Evolutionary conservation across 257 asterid genomes (phyloP), one percentile per base, ranked within the genome.

Genomic region (Jacaranda copaia): DNA sequence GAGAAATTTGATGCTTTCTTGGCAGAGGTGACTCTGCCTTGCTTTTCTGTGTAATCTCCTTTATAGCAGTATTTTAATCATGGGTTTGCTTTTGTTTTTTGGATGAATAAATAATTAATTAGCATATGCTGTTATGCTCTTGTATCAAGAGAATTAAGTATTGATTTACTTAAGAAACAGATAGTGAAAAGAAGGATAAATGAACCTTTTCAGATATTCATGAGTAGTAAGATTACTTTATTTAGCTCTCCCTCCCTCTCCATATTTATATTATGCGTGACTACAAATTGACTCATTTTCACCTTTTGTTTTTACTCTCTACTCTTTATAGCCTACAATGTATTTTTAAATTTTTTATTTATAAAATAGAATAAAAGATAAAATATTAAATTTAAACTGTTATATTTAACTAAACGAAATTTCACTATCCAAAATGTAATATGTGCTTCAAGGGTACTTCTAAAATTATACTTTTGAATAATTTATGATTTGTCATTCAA

Each of bases 121-220:
- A 64, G 38, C 49, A 72, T 77, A 71, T 77, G 64, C 71, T 74
- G 57, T 65, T 59, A 18, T 76, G 73, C 76, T 75, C 72, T 80
- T 76, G 72, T 67, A 76, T 71, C 79, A 74, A 72, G 57, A 57
- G 58, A 75, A 55, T 77, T 61, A 72, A 62, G 67, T 81, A 70
- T 62, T 55, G 62, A 46, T 18, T 15, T 73, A 55, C 11, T 64
- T 81, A 76, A 79, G 60, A 62, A 73, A 72, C 63, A 25, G 78
- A 43, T 73, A 70, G 58, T 67, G 51, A 53, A 65, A 42, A 67
- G 74, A 25, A 58, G 72, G 80, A 71, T 74, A 72, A 82, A 79
- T 70, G 82, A 77, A 68, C 79, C 88, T 85, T 87, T 85, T 81
- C 71, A 66, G 72, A 77, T 80, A 86, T 84, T 84, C 87, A 84